Conservation (phyloP, 1,284 basidiomycete species). For the Sporisorium scitamineum region DNA sequence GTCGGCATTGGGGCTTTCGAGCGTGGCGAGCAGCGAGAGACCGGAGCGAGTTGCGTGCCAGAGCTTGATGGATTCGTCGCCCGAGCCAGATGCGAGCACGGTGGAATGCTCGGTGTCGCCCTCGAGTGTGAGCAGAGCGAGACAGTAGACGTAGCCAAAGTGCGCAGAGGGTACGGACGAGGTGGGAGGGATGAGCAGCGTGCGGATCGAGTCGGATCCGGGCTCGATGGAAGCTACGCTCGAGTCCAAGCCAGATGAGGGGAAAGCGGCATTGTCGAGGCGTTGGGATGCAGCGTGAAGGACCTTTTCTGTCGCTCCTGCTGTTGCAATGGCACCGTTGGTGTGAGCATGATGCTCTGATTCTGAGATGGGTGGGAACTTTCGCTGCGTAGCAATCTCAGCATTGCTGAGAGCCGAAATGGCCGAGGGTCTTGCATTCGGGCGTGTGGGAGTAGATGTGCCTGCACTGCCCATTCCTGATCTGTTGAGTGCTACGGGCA, state of each 20-base stretch:
- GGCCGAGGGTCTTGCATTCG: conserved; percentile 3
- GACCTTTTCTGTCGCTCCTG: conserved; percentile 28
- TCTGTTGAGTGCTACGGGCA: conserved; percentile 44
- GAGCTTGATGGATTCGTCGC: conserved; percentile 90
- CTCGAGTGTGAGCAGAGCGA: conserved; percentile 74
- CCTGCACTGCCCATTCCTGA: conserved; percentile 39
- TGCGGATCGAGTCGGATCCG: conserved; percentile 15
- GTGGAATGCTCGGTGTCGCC: conserved; percentile 33
- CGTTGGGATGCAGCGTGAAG: conserved; percentile 30
- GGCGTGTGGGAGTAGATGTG: conserved; percentile 28
- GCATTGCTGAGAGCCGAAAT: background rate
- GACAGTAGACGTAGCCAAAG: conserved; percentile 92
- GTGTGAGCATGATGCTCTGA: background rate
- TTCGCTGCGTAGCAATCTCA: background rate
- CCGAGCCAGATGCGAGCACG: conserved; percentile 71
- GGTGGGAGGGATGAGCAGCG: conserved; percentile 34
- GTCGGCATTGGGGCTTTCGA: conserved; percentile 70
- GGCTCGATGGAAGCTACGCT: background rate
- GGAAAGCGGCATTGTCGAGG: conserved; percentile 25
- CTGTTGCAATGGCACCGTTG: conserved; percentile 15
- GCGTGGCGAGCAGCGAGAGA: conserved; percentile 74
- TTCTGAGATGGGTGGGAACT: background rate
- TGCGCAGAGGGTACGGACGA: conserved; percentile 79
- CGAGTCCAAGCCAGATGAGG: background rate
- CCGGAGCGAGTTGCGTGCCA: conserved; percentile 76